A percentile compares a stretch with the other conserved stretches of the same genome.
Evolutionary conservation across 306 rosid species (phyloP).

Genomic region (Castanea sativa): DNA sequence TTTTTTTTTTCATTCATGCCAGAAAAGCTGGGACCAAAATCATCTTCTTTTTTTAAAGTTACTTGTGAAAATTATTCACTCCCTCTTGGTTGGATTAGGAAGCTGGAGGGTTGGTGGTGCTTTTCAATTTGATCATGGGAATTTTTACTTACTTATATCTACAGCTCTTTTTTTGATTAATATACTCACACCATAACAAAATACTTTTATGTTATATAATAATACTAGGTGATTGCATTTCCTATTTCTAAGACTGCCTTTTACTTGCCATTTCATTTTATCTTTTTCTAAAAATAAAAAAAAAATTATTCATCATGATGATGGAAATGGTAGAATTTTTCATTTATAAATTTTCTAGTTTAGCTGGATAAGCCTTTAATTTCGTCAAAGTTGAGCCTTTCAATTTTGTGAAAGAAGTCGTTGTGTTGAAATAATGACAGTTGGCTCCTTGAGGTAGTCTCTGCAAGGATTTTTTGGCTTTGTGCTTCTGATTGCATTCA

Average conservation of each 20-base stretch:
- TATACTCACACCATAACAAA: neutral
- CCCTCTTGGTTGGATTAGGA: neutral
- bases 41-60: neutral
- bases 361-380: neutral
- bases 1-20: neutral
- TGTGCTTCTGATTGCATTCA: neutral
- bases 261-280: neutral
- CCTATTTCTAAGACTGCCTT: no score
- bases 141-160: neutral
- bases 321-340: neutral
- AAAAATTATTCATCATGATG: neutral
- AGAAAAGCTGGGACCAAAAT: neutral
- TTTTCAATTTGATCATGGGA: neutral
- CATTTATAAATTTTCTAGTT: neutral
- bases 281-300: neutral
- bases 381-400: neutral
- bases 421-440: neutral
- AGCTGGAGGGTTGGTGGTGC: neutral
- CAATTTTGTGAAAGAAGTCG: neutral
- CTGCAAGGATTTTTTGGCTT: neutral
- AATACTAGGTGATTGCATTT: no score
- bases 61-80: neutral
- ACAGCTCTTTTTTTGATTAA: neutral
- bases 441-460: neutral
- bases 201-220: neutral